phyloP scores from a whole-genome alignment of 495 filamentous ascomycete genomes.

The Apodospora peruviana region DNA sequence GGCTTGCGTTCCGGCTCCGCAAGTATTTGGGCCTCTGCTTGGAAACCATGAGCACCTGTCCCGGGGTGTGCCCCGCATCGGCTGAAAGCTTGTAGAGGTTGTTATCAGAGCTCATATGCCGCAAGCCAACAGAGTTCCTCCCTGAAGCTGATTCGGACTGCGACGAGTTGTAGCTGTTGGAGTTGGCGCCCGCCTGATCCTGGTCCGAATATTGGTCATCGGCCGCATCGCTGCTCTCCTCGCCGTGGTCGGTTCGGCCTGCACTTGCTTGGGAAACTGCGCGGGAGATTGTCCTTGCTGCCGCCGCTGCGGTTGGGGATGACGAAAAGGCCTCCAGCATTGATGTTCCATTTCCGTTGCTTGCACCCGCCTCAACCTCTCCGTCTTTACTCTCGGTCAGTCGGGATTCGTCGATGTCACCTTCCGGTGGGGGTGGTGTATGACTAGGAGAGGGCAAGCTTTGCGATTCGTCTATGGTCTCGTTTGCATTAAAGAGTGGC shows the following conservation, averaged over 20 bases:
- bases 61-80: conserved; percentile 30
- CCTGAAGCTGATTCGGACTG: not conserved
- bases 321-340: conserved; percentile 57
- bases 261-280: conserved; percentile 43
- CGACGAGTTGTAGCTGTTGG: not conserved
- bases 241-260: conserved; percentile 6
- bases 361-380: conserved; percentile 28
- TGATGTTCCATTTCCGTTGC: conserved; percentile 44
- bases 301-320: conserved; percentile 61
- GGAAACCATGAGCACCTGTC: conserved; percentile 20
- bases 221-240: conserved; percentile 1
- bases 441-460: conserved; percentile 15
- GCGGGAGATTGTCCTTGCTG: conserved; percentile 51
- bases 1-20: conserved; percentile 65
- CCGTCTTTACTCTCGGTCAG: conserved; percentile 13
- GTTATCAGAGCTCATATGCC: conserved; percentile 18
- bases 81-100: conserved; percentile 18
- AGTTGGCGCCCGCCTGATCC: conserved; percentile 8
- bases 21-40: conserved; percentile 63
- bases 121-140: not conserved
- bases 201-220: conserved; percentile 4
- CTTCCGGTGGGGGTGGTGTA: conserved; percentile 13
- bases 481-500: conserved; percentile 7
- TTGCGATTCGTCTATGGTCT: conserved; percentile 17
- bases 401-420: conserved; percentile 14